These are phyloP conservation scores for Penicilliopsis zonata DNA, from an alignment of 495 filamentous ascomycete genomes.

Conservation along the genomic window DNA sequence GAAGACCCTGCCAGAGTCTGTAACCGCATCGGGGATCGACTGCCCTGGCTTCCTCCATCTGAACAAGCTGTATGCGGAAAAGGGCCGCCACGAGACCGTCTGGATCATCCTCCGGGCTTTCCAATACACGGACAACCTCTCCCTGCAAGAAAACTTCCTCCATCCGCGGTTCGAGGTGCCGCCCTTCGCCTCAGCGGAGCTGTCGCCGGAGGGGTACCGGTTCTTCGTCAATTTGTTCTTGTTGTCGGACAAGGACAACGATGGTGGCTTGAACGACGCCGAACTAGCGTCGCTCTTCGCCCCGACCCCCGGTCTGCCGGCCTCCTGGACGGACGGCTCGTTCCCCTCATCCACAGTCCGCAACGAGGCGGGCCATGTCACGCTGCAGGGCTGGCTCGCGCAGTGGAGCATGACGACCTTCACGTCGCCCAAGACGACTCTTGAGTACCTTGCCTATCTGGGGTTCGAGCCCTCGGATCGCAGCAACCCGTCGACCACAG, in stretches of 20 bases:
- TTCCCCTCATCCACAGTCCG: constrained; percentile 92
- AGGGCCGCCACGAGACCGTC: constrained; percentile 94
- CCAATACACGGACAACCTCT: constrained; percentile 90
- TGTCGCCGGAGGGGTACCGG: constrained; percentile 87
- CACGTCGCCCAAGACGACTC: constrained; percentile 81
- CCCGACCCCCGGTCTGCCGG: constrained; percentile 79
- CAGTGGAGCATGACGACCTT: constrained; percentile 99
- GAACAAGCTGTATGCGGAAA: constrained; percentile 93
- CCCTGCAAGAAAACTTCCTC: constrained; percentile 80
- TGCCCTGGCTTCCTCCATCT: constrained; percentile 72
- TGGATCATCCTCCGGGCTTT: constrained; percentile 96
- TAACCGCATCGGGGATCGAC: constrained; percentile 62
- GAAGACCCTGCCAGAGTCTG: constrained; percentile 50
- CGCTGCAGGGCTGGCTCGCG: constrained; percentile 92
- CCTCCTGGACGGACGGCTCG: constrained; percentile 78
- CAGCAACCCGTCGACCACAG: constrained; percentile 53
- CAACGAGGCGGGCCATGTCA: constrained; percentile 91
- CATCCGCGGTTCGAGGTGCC: constrained; percentile 92
- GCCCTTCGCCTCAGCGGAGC: constrained; percentile 78
- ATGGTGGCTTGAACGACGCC: constrained; percentile 77
- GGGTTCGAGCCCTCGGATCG: constrained; percentile 67
- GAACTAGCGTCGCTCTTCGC: constrained; percentile 83
- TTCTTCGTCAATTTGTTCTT: constrained; percentile 97
- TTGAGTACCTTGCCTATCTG: constrained; percentile 91
- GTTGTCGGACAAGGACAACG: constrained; percentile 91